These are phyloP conservation scores for Beta macrorhiza DNA, from an alignment of 179 eudicot genomes.

Conservation along the genomic window DNA sequence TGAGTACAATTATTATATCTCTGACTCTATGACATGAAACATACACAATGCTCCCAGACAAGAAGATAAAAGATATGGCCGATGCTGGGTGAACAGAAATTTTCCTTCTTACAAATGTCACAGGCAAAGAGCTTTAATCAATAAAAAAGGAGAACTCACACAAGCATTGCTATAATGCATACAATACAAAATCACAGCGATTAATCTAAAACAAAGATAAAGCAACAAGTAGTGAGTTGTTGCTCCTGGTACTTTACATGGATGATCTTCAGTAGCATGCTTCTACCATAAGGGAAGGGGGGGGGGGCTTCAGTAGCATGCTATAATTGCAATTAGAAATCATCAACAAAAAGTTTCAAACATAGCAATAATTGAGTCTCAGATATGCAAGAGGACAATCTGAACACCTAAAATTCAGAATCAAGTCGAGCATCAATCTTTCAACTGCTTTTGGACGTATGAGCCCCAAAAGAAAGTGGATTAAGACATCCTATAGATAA, in stretches of 20 bases:
- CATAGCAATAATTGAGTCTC: background rate
- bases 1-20: too few relatives aligned
- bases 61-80: background rate
- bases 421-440: background rate
- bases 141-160: background rate
- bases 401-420: background rate
- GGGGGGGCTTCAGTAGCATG: background rate
- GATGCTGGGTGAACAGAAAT: background rate
- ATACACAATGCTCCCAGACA: background rate
- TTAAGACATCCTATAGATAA: background rate
- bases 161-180: background rate
- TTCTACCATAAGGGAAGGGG: background rate
- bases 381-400: background rate
- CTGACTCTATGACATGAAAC: background rate
- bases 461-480: background rate
- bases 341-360: background rate
- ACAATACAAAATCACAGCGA: background rate
- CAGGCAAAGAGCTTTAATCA: background rate
- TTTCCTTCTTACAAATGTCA: background rate
- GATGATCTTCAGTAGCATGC: too few relatives aligned
- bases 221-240: background rate
- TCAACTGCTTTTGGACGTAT: background rate
- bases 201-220: background rate
- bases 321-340: background rate
- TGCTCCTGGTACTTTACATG: background rate